Conservation (phyloP, 2,329 filamentous ascomycete species). For the Xylariales sp. region DNA sequence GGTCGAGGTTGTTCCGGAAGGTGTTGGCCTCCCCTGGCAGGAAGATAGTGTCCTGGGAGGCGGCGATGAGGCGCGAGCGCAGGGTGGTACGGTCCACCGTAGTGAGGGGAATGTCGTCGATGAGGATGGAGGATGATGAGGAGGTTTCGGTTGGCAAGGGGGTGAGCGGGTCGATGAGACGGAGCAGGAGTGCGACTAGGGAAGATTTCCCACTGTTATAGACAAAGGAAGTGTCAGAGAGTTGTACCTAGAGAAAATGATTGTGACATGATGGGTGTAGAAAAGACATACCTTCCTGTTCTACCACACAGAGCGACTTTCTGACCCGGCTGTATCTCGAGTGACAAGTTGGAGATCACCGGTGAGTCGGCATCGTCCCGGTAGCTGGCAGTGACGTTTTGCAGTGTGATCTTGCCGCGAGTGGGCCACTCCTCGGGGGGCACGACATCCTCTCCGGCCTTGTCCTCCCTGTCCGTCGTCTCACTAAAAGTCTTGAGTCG, state of each 20-base stretch:
- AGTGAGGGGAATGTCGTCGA: conserved; percentile 20
- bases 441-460: background rate
- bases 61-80: conserved; percentile 42
- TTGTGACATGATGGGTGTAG: too few relatives aligned
- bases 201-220: conserved; percentile 37
- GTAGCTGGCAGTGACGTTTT: conserved; percentile 23
- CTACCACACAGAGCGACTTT: conserved; percentile 31
- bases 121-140: conserved; percentile 20
- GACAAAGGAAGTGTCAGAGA: background rate
- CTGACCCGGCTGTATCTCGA: conserved; percentile 24
- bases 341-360: conserved; percentile 3
- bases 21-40: conserved; percentile 37
- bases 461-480: conserved; percentile 8
- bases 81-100: conserved; percentile 35
- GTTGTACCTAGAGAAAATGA: too few relatives aligned
- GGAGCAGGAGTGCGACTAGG: conserved; percentile 32
- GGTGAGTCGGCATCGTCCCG: background rate
- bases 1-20: conserved; percentile 39
- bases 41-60: conserved; percentile 52
- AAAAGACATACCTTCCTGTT: conserved; percentile 21
- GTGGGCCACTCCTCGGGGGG: conserved; percentile 24
- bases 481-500: conserved; percentile 13
- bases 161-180: conserved; percentile 32
- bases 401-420: conserved; percentile 22
- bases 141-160: conserved; percentile 1